phyloP scores from a whole-genome alignment of 192 early-diverging fungal species.

The Coemansia sp. region DNA sequence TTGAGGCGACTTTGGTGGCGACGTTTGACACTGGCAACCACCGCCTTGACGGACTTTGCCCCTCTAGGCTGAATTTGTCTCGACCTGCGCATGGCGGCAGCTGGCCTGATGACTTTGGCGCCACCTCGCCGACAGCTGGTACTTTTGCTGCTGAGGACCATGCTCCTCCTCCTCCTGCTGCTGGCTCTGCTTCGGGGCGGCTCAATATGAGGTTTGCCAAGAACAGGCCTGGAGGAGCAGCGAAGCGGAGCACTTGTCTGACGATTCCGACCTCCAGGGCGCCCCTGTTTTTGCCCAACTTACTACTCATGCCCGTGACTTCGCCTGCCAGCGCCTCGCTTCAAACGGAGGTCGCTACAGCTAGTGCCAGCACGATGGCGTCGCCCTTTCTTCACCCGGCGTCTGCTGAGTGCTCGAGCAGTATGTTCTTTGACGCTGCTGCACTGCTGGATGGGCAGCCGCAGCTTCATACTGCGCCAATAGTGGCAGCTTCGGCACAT shows the following conservation, averaged over 20 bases:
- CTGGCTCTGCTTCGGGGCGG: background rate
- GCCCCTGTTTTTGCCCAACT: constrained; percentile 8
- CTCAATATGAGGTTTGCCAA: constrained; percentile 7
- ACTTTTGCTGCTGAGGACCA: background rate
- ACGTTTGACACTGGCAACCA: background rate
- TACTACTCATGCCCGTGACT: constrained; percentile 31
- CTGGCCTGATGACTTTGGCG: constrained; percentile 2
- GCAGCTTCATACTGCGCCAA: constrained; percentile 19
- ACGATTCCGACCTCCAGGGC: constrained; percentile 27
- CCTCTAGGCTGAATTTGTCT: background rate
- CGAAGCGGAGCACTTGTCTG: constrained; percentile 6
- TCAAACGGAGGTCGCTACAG: constrained; percentile 31
- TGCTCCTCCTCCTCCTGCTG: background rate
- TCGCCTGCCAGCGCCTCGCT: constrained; percentile 36
- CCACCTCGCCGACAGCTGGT: background rate
- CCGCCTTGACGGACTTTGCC: background rate
- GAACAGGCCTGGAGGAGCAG: background rate
- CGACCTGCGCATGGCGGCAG: constrained; percentile 3
- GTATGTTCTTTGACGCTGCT: constrained; percentile 17
- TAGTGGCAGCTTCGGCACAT: constrained; percentile 29
- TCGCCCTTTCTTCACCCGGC: constrained; percentile 23
- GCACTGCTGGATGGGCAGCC: constrained; percentile 12
- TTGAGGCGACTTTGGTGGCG: background rate
- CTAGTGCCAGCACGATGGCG: constrained; percentile 25
- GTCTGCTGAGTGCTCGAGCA: constrained; percentile 13